Percentiles rank a stretch among this genome's conserved stretches.
phyloP scores from a whole-genome alignment of 768 basidiomycete genomes.

The Asterophora lycoperdoides region DNA sequence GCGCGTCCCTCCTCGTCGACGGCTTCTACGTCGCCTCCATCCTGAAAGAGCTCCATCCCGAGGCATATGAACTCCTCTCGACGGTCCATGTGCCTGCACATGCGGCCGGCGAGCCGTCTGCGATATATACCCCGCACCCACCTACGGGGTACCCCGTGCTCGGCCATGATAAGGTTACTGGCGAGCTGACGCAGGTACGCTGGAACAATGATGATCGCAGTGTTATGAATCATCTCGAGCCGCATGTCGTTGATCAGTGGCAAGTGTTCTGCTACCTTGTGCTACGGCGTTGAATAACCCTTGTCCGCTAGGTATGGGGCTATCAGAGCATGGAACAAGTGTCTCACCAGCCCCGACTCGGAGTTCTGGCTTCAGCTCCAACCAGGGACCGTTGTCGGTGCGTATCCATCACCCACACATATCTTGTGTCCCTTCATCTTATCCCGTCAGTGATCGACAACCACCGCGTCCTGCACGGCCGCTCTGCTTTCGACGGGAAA shows the following conservation, averaged over 20 bases:
- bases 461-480: conserved; percentile 89
- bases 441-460: conserved; percentile 72
- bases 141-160: conserved; percentile 66
- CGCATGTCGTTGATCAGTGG: conserved; percentile 73
- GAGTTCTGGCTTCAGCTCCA: conserved; percentile 91
- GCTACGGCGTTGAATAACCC: neutral
- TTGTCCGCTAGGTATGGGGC: conserved; percentile 63
- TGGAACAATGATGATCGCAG: conserved; percentile 97
- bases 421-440: neutral
- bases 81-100: conserved; percentile 71
- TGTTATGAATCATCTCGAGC: conserved; percentile 58
- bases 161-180: conserved; percentile 54
- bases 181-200: conserved; percentile 69
- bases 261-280: conserved; percentile 20
- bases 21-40: conserved; percentile 89
- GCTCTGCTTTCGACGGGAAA: conserved; percentile 84
- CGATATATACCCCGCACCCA: conserved; percentile 56
- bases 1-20: conserved; percentile 89
- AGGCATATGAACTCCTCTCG: conserved; percentile 66
- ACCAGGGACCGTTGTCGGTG: conserved; percentile 82
- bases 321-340: conserved; percentile 69
- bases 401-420: conserved; percentile 19
- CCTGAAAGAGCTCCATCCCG: conserved; percentile 68
- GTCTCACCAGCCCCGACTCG: conserved; percentile 73
- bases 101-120: conserved; percentile 73